Conservation (phyloP, 2,329 filamentous ascomycete genomes). For the Basipetospora chlamydospora region DNA sequence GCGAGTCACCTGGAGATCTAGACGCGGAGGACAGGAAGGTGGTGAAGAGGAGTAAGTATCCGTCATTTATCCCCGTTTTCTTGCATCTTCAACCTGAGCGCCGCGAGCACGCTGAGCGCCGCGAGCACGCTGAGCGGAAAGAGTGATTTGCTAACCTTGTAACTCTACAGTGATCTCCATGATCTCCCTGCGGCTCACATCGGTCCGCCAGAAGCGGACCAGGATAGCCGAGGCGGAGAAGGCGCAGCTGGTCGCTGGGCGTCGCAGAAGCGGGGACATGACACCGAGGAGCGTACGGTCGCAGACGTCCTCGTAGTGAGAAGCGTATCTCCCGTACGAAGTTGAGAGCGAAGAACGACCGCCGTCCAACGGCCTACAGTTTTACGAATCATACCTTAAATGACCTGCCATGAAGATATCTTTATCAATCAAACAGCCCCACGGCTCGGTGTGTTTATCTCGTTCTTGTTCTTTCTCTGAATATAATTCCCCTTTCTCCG, state of each 20-base stretch:
- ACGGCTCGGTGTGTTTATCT: no score
- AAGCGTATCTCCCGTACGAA: no score
- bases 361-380: no score
- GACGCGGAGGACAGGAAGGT: constrained; percentile 59
- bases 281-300: constrained; percentile 39
- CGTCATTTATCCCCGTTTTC: background rate
- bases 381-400: no score
- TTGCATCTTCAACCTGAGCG: background rate
- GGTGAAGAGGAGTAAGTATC: constrained; percentile 53
- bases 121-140: no score
- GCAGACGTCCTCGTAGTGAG: constrained; percentile 22
- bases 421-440: no score
- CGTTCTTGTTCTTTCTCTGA: no score
- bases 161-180: constrained; percentile 40
- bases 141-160: constrained; percentile 11
- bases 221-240: constrained; percentile 45
- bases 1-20: constrained; percentile 27
- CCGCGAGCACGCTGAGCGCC: background rate
- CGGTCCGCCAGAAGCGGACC: constrained; percentile 45
- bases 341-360: no score
- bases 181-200: constrained; percentile 40
- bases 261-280: constrained; percentile 40
- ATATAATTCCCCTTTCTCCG: no score
- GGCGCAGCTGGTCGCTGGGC: constrained; percentile 24
- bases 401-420: no score